These are phyloP conservation scores for Rhodotorula sp. DNA, from an alignment of 1,284 basidiomycete species.

Conservation along the genomic window DNA sequence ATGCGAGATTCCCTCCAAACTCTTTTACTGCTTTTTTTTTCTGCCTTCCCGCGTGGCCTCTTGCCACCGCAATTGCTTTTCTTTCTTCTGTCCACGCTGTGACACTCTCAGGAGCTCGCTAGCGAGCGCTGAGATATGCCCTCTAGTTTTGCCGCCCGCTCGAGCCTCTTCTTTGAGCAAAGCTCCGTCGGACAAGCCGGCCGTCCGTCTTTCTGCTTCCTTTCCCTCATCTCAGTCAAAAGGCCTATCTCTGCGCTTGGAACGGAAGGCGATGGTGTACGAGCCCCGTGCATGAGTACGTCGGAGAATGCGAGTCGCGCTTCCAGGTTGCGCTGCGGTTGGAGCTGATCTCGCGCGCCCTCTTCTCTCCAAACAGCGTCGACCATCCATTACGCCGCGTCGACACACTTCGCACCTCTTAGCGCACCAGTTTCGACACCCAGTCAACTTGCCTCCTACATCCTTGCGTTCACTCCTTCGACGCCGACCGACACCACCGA, in stretches of 20 bases:
- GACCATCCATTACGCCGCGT: too few species aligned
- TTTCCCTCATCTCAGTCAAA: neutral
- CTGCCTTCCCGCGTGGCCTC: neutral
- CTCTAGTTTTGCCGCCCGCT: neutral
- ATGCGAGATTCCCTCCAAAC: neutral
- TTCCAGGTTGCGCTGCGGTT: too few species aligned
- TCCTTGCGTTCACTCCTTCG: neutral
- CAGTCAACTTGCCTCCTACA: neutral
- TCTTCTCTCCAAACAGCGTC: too few species aligned
- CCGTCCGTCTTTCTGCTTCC: neutral
- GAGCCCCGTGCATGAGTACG: neutral
- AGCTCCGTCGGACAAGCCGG: neutral
- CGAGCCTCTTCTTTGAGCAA: neutral
- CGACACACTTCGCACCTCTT: neutral
- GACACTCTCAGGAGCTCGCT: too few species aligned
- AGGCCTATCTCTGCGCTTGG: too few species aligned
- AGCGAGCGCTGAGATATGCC: neutral
- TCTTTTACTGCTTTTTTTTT: neutral
- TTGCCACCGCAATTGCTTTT: neutral
- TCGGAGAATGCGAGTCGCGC: neutral
- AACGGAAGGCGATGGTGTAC: neutral
- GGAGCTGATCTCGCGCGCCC: too few species aligned
- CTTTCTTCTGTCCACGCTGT: too few species aligned
- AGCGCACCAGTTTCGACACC: neutral
- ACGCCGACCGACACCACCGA: neutral